Base-by-base conservation (phyloP, 768 basidiomycete genomes). In the Agrocybe pediades region DNA sequence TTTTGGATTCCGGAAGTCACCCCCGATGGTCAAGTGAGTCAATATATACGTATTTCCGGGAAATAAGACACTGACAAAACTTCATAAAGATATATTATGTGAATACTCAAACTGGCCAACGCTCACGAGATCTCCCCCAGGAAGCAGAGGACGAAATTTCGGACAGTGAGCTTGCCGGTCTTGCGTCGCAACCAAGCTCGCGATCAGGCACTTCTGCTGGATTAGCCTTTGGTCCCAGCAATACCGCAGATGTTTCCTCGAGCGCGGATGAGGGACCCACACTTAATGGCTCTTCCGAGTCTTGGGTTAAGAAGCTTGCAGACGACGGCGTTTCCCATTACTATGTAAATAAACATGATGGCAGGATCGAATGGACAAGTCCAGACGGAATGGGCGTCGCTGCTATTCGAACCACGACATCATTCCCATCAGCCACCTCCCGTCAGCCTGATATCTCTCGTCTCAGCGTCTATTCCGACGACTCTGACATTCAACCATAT, bases 1-100 rank as follows among this genome's bases (percentile, higher is more conserved):
- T 95, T 87, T 71, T 98, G 95, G 95, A 85, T 95, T 67, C 95
- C 95, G 9, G 83, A 86, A 61, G 83, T 96, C 33, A 89, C 90
- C 2, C 71, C 79, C 41, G 85, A 90, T 61, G 92, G 92, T 46
- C 91, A 92, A 82, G 94, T 90, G 65, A 66, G 85, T 70, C 49
- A 30, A 51, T 51, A 48, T 56, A 54, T 51, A 44, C 21, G 24
- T 25, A 19, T 13, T 15, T 17, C 16, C 17, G 41, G 27, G 15
- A 5, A 41, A 36, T 36, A n/a, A 36, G 33, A 36, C 33, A n/a
- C 49, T 53, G 25, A 62, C 54, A n/a, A n/a, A n/a, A n/a, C n/a
- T 19, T 44, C 27, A 24, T 51, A 41, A 51, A 97, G 95, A 94
- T 99, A 67, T 95, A 87, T 76, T 99, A 98, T 72, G 82, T 92